Evolutionary conservation across 331 rosid species (phyloP).

Genomic region (Acacia pycnantha): DNA sequence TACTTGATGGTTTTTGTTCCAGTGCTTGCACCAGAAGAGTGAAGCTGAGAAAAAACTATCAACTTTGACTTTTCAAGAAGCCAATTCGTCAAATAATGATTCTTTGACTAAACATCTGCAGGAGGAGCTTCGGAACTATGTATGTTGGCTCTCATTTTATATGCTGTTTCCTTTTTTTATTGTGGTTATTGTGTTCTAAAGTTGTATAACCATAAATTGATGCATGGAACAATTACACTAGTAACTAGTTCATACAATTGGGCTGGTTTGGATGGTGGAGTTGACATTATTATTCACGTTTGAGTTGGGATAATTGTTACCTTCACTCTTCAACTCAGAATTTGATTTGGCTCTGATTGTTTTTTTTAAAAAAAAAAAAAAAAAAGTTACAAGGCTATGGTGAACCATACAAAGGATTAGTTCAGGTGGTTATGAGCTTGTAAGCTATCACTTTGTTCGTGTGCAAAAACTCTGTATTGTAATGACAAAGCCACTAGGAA

Average conservation of each 20-base stretch:
- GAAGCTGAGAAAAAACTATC: conserved; percentile 78
- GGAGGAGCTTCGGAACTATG: conserved; percentile 80
- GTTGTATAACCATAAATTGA: conserved; percentile 7
- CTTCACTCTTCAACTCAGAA: neutral
- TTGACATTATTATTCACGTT: neutral
- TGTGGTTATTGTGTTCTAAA: neutral
- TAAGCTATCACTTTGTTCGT: neutral
- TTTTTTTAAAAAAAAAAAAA: neutral
- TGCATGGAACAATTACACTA: conserved; percentile 17
- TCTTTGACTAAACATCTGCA: conserved; percentile 78
- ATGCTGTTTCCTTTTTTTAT: neutral
- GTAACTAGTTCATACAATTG: neutral
- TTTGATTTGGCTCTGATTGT: neutral
- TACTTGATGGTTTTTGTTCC: conserved; percentile 30
- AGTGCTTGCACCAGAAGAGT: conserved; percentile 78
- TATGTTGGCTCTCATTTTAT: conserved; percentile 43
- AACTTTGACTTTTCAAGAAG: conserved; percentile 60
- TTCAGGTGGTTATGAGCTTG: neutral
- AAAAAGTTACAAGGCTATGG: neutral
- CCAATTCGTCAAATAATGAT: conserved; percentile 40
- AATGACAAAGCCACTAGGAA: too few relatives aligned
- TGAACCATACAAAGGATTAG: neutral
- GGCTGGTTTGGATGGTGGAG: conserved; percentile 5
- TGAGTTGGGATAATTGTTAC: neutral
- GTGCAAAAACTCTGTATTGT: neutral